Evolutionary conservation across 2,329 filamentous ascomycete species (phyloP).

Genomic region (Rhinocladiella mackenziei): DNA sequence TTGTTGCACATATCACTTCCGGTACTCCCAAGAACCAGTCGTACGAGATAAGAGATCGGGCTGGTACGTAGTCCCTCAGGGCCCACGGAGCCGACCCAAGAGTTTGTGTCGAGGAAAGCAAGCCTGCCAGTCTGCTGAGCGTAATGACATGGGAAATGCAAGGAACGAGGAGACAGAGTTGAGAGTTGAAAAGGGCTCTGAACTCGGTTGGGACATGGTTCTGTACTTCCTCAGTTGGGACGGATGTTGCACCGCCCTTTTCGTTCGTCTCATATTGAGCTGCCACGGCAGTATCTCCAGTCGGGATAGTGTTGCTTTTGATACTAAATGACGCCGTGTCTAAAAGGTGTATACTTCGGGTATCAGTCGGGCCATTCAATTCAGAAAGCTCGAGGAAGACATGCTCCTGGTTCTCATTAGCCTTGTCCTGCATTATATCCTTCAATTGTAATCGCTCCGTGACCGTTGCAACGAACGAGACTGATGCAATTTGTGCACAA

Average conservation of each 20-base stretch:
- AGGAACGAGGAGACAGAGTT: background rate
- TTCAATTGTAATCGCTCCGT: background rate
- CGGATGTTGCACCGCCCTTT: background rate
- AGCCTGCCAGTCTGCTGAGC: background rate
- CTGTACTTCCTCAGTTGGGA: no score
- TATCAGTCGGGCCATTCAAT: background rate
- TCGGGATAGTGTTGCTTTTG: background rate
- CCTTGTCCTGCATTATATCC: background rate
- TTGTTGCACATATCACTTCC: background rate
- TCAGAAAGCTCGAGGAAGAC: conserved; percentile 1
- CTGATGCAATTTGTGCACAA: background rate
- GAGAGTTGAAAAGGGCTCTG: background rate
- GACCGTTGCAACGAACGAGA: background rate
- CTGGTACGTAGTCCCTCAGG: background rate
- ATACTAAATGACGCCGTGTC: background rate
- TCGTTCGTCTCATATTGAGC: background rate
- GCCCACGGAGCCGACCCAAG: background rate
- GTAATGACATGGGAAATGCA: background rate
- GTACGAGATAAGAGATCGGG: background rate
- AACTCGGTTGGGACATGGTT: background rate
- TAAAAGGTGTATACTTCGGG: background rate
- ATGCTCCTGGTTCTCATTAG: background rate
- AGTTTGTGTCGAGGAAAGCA: background rate
- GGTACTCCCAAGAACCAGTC: background rate
- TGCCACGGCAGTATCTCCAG: no score